Base-by-base conservation (phyloP, 2,329 filamentous ascomycete species). In the Pseudogymnoascus sp. region DNA sequence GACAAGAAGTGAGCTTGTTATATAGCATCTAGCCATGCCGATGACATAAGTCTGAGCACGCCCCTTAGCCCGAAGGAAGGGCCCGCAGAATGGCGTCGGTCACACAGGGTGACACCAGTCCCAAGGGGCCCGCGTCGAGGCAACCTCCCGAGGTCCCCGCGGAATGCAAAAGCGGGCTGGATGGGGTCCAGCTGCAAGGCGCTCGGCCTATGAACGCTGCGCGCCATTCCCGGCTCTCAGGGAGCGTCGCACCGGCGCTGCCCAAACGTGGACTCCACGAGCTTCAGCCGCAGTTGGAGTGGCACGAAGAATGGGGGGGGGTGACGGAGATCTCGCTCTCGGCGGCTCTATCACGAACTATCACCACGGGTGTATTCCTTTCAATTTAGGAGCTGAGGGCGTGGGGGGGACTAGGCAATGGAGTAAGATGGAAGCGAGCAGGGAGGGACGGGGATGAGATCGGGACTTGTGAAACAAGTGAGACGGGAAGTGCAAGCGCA, bases 401-500 rank as follows among this genome's bases (percentile, higher is more conserved):
- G 29, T 56, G 50, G 50, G 29, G 46, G 26, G 6, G 31, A 33
- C 26, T 19, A 15, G 50, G 50, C 15, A 31, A 31, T 53, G 46
- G 26, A 56, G 50, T 33, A 11, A 33, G 50, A 56, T 33, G 11
- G 50, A 33, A 56, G 50, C 50, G 50, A 56, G n/a, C 50, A 56
- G 29, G 50, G 29, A 56, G 23, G 50, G 50, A 33, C 50, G 50
- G 29, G 31, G 29, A 56, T 5, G 29, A 56, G 29, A 56, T 56
- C 50, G 50, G 50, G 29, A 56, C n/a, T 56, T 56, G 29, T 56
- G 50, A 33, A 56, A 56, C 50, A 33, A 56, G 50, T 56, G 50
- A 56, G 50, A 56, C 50, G 50, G 50, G 29, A 33, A 21, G 29
- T 33, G 50, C 29, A 56, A 56, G 26, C 46, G 46, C 10, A 56